Percentiles rank a stretch among this genome's conserved stretches.
Evolutionary conservation across 2,329 filamentous ascomycete genomes (phyloP).

Genomic region (Venturia pyrina): DNA sequence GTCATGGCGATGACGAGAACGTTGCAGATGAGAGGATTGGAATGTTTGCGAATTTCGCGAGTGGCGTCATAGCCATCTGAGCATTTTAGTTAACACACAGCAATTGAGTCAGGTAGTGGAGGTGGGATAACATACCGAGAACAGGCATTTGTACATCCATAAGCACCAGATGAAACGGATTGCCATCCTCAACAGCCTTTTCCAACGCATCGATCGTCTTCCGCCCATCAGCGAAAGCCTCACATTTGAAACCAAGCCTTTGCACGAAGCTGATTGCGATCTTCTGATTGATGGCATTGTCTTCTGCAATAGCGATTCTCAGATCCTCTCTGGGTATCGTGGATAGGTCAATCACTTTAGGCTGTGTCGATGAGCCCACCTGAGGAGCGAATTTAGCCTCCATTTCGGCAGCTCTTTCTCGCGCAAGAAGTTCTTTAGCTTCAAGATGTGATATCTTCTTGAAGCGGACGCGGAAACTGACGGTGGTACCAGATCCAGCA

Average conservation of each 20-base stretch:
- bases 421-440: slow-evolving; percentile 24
- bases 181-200: slow-evolving; percentile 56
- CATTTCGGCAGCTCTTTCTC: slow-evolving; percentile 37
- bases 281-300: slow-evolving; percentile 89
- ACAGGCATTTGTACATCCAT: slow-evolving; percentile 98
- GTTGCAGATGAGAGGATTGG: slow-evolving; percentile 64
- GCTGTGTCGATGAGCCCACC: slow-evolving; percentile 29
- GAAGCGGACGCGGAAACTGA: slow-evolving; percentile 77
- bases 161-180: slow-evolving; percentile 78
- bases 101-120: not conserved
- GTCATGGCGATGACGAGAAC: slow-evolving; percentile 97
- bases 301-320: slow-evolving; percentile 85
- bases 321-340: slow-evolving; percentile 66
- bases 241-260: slow-evolving; percentile 74
- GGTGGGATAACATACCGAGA: slow-evolving; percentile 44
- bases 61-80: slow-evolving; percentile 59
- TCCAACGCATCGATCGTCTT: slow-evolving; percentile 83
- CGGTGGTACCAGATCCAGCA: slow-evolving; percentile 58
- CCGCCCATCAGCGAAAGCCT: slow-evolving; percentile 81
- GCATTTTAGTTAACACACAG: too few species aligned
- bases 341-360: slow-evolving; percentile 52
- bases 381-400: slow-evolving; percentile 45
- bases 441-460: slow-evolving; percentile 64
- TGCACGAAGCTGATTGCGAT: slow-evolving; percentile 88
- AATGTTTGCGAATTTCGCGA: slow-evolving; percentile 66